Conservation (phyloP, 805 yeast species). For the Candida orba region DNA sequence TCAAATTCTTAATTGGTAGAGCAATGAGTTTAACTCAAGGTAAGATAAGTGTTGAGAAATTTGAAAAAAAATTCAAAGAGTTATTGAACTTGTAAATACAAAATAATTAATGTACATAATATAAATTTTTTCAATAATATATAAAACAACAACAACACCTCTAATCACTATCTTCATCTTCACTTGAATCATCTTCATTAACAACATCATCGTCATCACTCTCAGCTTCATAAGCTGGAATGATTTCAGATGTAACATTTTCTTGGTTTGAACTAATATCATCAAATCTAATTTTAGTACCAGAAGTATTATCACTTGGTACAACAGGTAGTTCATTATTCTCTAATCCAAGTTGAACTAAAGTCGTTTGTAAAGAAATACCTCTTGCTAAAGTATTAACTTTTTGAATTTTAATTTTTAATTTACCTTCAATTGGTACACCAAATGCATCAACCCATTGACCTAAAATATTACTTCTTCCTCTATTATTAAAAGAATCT, state of each 20-base stretch:
- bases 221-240: constrained; percentile 10
- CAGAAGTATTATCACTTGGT: constrained; percentile 9
- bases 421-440: constrained; percentile 71
- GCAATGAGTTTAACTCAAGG: constrained; percentile 82
- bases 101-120: not conserved
- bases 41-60: constrained; percentile 28
- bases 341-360: constrained; percentile 36
- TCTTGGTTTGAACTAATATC: constrained; percentile 26
- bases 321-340: constrained; percentile 49
- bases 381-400: constrained; percentile 74
- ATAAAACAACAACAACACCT: constrained; percentile 6
- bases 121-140: not conserved
- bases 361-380: constrained; percentile 83
- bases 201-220: constrained; percentile 19
- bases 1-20: constrained; percentile 77
- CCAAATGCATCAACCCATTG: constrained; percentile 81
- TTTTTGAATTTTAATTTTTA: constrained; percentile 66
- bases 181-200: constrained; percentile 23
- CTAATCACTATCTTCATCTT: constrained; percentile 19
- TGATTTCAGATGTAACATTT: constrained; percentile 10
- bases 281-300: constrained; percentile 42
- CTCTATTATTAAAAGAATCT: constrained; percentile 6
- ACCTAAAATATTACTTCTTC: constrained; percentile 41
- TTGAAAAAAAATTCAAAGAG: constrained; percentile 29
- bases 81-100: constrained; percentile 10